phyloP scores from a whole-genome alignment of 805 yeast species.

The Suhomyces sp. region DNA sequence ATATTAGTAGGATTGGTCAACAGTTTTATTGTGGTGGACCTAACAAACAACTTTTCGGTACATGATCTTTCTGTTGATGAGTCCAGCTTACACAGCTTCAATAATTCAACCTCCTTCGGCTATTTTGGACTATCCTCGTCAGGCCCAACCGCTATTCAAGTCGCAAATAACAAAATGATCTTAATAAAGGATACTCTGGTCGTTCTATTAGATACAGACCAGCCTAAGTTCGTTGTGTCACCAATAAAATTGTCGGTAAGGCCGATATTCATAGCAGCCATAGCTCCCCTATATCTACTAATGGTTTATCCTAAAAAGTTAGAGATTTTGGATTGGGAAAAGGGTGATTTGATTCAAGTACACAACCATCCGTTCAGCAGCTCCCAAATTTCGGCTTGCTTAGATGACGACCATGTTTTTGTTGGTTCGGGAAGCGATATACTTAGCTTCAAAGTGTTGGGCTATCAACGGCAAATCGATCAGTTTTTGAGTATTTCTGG shows the following conservation, averaged over 20 bases:
- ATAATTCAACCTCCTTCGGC: slow-evolving; percentile 29
- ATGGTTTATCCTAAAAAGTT: slow-evolving; percentile 29
- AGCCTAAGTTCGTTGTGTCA: slow-evolving; percentile 12
- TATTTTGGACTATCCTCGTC: slow-evolving; percentile 36
- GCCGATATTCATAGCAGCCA: slow-evolving; percentile 25
- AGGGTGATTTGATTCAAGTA: slow-evolving; percentile 35
- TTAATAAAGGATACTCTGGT: slow-evolving; percentile 35
- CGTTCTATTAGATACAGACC: slow-evolving; percentile 12
- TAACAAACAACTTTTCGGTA: slow-evolving; percentile 14
- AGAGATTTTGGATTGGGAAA: slow-evolving; percentile 33
- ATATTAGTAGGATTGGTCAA: slow-evolving; percentile 23
- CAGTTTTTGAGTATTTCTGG: slow-evolving; percentile 29
- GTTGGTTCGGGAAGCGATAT: slow-evolving; percentile 30
- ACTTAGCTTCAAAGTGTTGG: slow-evolving; percentile 26
- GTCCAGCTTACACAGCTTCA: slow-evolving; percentile 14
- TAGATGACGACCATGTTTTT: slow-evolving; percentile 12
- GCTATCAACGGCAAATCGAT: slow-evolving; percentile 34
- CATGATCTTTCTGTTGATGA: slow-evolving; percentile 19
- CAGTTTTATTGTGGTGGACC: slow-evolving; percentile 26
- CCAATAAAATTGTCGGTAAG: slow-evolving; percentile 21
- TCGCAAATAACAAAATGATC: slow-evolving; percentile 13
- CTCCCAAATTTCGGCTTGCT: slow-evolving; percentile 16
- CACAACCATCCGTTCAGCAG: slow-evolving; percentile 31
- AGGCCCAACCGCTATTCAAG: slow-evolving; percentile 25
- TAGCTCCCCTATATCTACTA: slow-evolving; percentile 34